Base-by-base conservation (phyloP, 2,329 filamentous ascomycete species). In the Aspergillus thermomutatus region DNA sequence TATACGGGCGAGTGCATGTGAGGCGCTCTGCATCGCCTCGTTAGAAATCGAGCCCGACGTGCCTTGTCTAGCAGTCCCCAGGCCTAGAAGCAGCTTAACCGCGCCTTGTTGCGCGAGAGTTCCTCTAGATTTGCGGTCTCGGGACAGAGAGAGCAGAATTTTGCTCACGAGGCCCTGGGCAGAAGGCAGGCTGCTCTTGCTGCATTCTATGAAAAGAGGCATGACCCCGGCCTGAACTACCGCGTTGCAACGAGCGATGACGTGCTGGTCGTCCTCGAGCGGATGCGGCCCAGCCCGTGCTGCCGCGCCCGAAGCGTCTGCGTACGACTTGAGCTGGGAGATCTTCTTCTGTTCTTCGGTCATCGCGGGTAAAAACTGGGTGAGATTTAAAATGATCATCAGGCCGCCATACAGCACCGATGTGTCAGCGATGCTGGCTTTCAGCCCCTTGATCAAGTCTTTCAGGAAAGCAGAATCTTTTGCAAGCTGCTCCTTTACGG, bases 331-430 rank as follows among this genome's bases (percentile, higher is more conserved):
- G 47, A 99, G 83, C 71, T 99, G 90, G 5, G 84, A 84, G 78
- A 99, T 91, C 68, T 90, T 91, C 77, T 93, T 94, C 67, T 97
- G 89, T 73, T 99, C 94, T 61, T 97, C 93, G 0, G 91, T 88
- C 43, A 92, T 80, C 7, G 80, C 79, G 6, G 92, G 92, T 43
- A 85, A 82, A 70, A 96, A 97, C 28, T 84, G 82, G 14, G 91
- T 96, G 52, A 99, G 78, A 69, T 97, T 97, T 54, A 86, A 80
- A 62, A 97, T 83, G 54, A 97, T 89, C 69, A 89, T 96, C 43
- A 99, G 80, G 19, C 87, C 89, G 49, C 93, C 93, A 69, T 96
- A 97, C 0, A 92, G 87, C 25, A 89, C 79, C 11, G 89, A 87
- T 1, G 89, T 88, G 61, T 87, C 85, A 10, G 84, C 80, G 23